Percentiles rank a stretch among this genome's conserved stretches.
Conservation (phyloP, 225 moss, liverwort and hornwort genomes). For the Lunularia cruciata region DNA sequence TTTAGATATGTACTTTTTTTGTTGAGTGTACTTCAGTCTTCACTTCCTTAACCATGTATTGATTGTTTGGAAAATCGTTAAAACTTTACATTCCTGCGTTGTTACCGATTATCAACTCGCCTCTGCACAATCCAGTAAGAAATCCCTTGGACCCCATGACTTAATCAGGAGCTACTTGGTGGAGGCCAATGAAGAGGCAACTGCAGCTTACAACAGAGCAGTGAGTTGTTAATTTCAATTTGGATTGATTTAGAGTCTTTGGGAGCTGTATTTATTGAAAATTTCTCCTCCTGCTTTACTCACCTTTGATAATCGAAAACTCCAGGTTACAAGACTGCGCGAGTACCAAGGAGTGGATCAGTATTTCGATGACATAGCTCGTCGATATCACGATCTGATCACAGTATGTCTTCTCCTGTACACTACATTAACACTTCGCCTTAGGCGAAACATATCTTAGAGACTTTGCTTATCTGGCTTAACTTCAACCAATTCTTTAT, state of each 20-base stretch:
- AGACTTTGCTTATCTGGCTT: no score
- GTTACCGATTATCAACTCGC: background rate
- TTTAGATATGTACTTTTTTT: background rate
- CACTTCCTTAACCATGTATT: no score
- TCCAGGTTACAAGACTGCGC: constrained; percentile 81
- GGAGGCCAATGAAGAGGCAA: constrained; percentile 93
- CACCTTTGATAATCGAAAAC: no score
- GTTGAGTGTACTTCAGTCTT: background rate
- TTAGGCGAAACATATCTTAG: no score
- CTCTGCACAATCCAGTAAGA: no score
- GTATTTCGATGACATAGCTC: constrained; percentile 90
- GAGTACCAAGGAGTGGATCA: constrained; percentile 96
- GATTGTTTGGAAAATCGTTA: no score
- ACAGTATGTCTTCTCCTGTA: constrained; percentile 43
- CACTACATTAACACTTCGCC: no score
- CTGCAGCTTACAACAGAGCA: constrained; percentile 90
- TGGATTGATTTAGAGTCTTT: no score
- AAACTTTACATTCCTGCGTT: background rate
- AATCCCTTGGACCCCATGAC: background rate
- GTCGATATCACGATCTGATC: constrained; percentile 83
- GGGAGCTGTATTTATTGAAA: no score
- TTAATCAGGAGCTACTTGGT: constrained; percentile 73
- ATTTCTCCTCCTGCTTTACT: no score
- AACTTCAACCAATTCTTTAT: no score
- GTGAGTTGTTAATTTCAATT: constrained; percentile 39